Evolutionary conservation across 257 asterid genomes (phyloP), one percentile per base, ranked within the genome.

Genomic region (Solanum tarapatanum): DNA sequence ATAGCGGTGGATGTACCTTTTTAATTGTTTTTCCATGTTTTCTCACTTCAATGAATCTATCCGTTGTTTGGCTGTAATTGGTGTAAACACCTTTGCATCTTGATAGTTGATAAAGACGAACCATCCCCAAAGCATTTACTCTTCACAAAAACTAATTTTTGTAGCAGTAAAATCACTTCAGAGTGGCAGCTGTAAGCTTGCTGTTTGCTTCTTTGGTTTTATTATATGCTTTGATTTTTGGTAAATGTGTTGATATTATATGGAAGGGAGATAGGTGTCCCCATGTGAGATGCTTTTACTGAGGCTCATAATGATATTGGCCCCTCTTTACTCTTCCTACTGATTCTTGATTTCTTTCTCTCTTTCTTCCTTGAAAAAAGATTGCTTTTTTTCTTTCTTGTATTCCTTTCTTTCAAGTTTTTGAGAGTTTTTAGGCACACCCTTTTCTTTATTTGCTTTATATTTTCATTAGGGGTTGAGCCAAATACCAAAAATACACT

Each of bases 291-390:
- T 32, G 94, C 97, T 90, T 93, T 93, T 66, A 92, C 86, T 91
- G 93, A 90, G 94, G 91, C 88, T 92, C 91, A 89, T 92, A 93
- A 93, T 87, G 89, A 90, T 73, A 86, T 86, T 87, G 94, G 91
- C 89, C 92, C 93, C 91, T 88, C 90, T 88, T 90, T 92, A 62
- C 72, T 87, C 88, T 89, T 89, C 79, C 37, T 72, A 64, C 92
- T 89, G 70, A 86, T 73, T 39, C 73, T 73, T 68, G 26, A 32
- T 85, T 39, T 86, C 19, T 33, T 48, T 68, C 45, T 43, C 83
- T 45, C 88, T 70, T 41, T 23, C 84, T 72, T 60, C 55, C 87
- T 23, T 37, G 70, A 51, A 73, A 73, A 70, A 26, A 23, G 26
- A 26, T n/a, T 73, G 28, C 69, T 73, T 43, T 86, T 86, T 32